Evolutionary conservation across 2,329 filamentous ascomycete species (phyloP), one percentile per base, ranked within the genome.

Genomic region (Pseudogymnoascus sp.): DNA sequence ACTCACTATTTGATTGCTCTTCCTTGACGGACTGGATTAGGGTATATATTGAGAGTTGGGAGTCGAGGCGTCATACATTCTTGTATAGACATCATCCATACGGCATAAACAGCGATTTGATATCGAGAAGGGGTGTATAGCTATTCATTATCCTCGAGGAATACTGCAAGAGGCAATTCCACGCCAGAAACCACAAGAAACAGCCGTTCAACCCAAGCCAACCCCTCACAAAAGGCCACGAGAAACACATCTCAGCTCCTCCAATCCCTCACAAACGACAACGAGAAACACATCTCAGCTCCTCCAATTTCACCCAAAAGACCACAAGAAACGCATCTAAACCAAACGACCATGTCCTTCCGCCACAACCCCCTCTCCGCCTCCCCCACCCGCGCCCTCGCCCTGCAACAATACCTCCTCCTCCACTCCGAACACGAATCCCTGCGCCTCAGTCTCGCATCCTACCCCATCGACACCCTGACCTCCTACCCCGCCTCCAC

Each of bases 371-470:
- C 69, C 38, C 64, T 62, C 1, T 66, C 68, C 28, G 70, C 68
- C 53, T 66, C 68, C 1, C 65, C 69, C 4, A 71, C 72, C 53
- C 66, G 70, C 62, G 73, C 68, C 16, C 72, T 73, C 40, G 68
- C 71, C 62, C 70, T 75, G 6, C 73, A 75, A 61, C 74, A 72
- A 68, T 75, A 75, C 60, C 69, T 74, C 4, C 67, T 74, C 10
- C 70, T 75, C 3, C 70, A 73, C 65, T 71, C 70, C 2, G 72
- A 75, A 63, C 73, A 74, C 40, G 69, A 68, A 43, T 65, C 70
- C 16, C 65, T 78, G 40, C 71, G 74, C 59, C 71, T 72, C 60
- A 69, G 72, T 16, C 69, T 76, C 40, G 62, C 65, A 19, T 7
- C 40, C 62, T 43, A 38, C 37, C 59, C 62, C 41, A 63, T 66